These are phyloP conservation scores for Sclerotinia spermophila DNA, from an alignment of 2,329 filamentous ascomycete genomes.

Conservation along the genomic window DNA sequence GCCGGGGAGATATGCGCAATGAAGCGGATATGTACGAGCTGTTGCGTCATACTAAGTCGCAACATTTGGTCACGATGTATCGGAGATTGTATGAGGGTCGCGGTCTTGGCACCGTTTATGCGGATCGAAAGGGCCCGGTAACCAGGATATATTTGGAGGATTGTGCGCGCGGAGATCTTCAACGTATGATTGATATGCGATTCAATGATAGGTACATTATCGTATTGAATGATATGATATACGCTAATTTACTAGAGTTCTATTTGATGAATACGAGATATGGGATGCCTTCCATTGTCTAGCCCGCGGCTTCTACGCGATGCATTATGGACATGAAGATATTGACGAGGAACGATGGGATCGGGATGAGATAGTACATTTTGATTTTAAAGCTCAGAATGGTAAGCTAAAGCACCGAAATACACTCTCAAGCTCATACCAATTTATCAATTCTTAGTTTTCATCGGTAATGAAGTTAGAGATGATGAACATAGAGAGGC, in stretches of 20 bases:
- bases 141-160: background rate
- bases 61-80: constrained; percentile 14
- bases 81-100: background rate
- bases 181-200: background rate
- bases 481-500: constrained; percentile 7
- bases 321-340: constrained; percentile 10
- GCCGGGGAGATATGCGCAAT: background rate
- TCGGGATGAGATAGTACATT: constrained; percentile 12
- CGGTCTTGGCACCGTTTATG: background rate
- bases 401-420: background rate
- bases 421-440: too few species aligned
- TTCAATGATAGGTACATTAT: background rate
- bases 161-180: background rate
- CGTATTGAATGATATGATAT: background rate
- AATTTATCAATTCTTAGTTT: background rate
- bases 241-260: background rate
- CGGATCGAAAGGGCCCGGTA: background rate
- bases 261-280: background rate
- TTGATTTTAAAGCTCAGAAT: constrained; percentile 8
- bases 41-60: background rate
- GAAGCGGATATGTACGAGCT: background rate
- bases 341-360: background rate
- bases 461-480: background rate
- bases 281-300: constrained; percentile 11
- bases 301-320: background rate